Evolutionary conservation across 73 alveolate genomes (phyloP), one percentile per base, ranked within the genome.

Genomic region (Urostyla sp.): DNA sequence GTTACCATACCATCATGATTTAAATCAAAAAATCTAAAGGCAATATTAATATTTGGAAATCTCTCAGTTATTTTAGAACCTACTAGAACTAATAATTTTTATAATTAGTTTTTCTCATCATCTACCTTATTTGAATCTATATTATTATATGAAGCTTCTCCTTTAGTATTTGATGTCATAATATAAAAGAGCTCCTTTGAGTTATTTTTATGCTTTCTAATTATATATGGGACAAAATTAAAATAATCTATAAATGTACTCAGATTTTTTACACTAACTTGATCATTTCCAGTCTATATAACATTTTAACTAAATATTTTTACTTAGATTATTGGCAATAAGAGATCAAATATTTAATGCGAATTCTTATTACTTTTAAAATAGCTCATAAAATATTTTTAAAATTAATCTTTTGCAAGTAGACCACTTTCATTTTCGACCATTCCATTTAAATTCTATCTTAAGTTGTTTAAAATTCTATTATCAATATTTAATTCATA

Each of bases 401-500:
- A 35, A 58, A 58, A 58, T 34, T 58, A 34, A 8, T 11, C 4
- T 30, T 35, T 31, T n/a, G 56, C 37, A n/a, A 58, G 31, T 18
- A 58, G n/a, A 30, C 75, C 75, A 15, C n/a, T 30, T 58, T 58
- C 75, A 6, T 58, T 55, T 6, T 15, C 23, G 37, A 58, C 31
- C 37, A 58, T 35, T 3, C 75, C 31, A 58, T 58, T 58, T 55
- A 58, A 35, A 31, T 52, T 58, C 23, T 58, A 35, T 21, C 75
- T 58, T 21, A 58, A 58, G 54, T 58, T 58, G 30, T 58, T 58
- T 3, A 58, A 23, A n/a, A 58, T 58, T 31, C 75, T 27, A 21
- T 58, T 58, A 32, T 58, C 75, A 6, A 58, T 55, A 58, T 58
- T 58, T 55, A 58, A 13, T 58, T 58, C 75, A 58, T 58, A 58